These are phyloP conservation scores for Candida dubliniensis DNA, from an alignment of 1,139 yeast species.

Conservation along the genomic window DNA sequence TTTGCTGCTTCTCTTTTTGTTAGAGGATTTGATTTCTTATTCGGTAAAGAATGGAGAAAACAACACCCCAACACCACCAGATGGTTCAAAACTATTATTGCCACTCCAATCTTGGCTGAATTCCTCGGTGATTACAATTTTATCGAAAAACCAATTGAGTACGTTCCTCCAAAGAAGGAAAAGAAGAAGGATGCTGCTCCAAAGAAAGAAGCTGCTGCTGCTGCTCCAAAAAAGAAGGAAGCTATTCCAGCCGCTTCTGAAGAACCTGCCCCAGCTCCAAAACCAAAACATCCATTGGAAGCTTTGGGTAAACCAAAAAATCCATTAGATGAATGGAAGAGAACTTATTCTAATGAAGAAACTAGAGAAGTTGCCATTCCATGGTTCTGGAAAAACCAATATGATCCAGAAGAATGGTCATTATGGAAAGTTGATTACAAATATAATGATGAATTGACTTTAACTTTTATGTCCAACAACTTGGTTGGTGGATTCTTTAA, in stretches of 20 bases:
- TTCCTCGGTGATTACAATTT: conserved; percentile 49
- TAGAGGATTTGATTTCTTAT: conserved; percentile 68
- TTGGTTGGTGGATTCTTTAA: conserved; percentile 97
- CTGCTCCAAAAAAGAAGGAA: conserved; percentile 9
- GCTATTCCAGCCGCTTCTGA: conserved; percentile 41
- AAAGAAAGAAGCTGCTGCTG: conserved; percentile 24
- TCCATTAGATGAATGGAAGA: conserved; percentile 91
- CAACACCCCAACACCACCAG: conserved; percentile 74
- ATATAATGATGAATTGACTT: conserved; percentile 96
- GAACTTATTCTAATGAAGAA: conserved; percentile 94
- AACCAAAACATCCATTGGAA: conserved; percentile 91
- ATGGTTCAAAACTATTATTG: conserved; percentile 79
- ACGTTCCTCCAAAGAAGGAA: conserved; percentile 79
- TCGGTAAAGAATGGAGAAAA: conserved; percentile 77
- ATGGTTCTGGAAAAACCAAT: conserved; percentile 94
- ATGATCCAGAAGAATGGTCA: conserved; percentile 91
- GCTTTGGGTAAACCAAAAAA: conserved; percentile 72
- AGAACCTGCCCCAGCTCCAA: conserved; percentile 51
- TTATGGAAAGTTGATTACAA: conserved; percentile 94
- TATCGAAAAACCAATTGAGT: conserved; percentile 66
- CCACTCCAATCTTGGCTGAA: conserved; percentile 53
- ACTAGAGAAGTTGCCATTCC: conserved; percentile 93
- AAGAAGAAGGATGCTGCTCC: conserved; percentile 40
- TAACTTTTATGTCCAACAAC: conserved; percentile 98
- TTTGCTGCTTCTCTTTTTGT: conserved; percentile 57